Base-by-base conservation (phyloP, 257 asterid genomes). In the Vinca minor region DNA sequence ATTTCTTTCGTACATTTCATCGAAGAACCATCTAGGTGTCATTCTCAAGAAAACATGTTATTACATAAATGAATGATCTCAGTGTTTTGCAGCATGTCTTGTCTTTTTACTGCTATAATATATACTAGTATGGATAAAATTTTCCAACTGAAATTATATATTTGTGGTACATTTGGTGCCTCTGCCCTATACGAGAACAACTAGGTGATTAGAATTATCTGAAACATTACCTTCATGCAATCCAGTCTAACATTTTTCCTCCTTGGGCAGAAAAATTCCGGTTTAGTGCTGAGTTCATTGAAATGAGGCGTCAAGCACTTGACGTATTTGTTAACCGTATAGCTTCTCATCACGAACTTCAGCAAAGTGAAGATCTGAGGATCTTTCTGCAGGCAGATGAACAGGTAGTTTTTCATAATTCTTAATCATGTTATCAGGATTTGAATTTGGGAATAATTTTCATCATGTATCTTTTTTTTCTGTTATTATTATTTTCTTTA, bases 221-320 rank as follows among this genome's bases (percentile, higher is more conserved):
- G 67, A 52, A 48, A 44, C 44, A 26, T 49, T 63, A 29, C 42
- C 60, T 14, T 31, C 14, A 5, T 55, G 39, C 21, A 28, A 8
- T 31, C 38, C 62, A 60, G 39, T 21, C 44, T 71, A 62, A 74
- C 66, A 3, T 68, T 72, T 67, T 67, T 48, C 68, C 62, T 62
- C 70, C 67, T 54, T 65, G 35, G 45, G 64, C 92, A 90, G 97
- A 90, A 79, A 90, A 90, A 73, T 90, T 85, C 77, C 81, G 96
- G 77, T 90, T 87, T 77, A 87, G 85, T 78, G 95, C 98, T 35
- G 97, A 90, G 67, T 90, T 90, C 79, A 90, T 90, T 72, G 97
- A 90, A 73, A 89, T 87, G 97, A 82, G 98, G 82, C 95, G 98
- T 64, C 95, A 84, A 81, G 97, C 96, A 18, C 64, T 93, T 70